phyloP scores from a whole-genome alignment of 140 eudicot species.

The Stevia rebaudiana region DNA sequence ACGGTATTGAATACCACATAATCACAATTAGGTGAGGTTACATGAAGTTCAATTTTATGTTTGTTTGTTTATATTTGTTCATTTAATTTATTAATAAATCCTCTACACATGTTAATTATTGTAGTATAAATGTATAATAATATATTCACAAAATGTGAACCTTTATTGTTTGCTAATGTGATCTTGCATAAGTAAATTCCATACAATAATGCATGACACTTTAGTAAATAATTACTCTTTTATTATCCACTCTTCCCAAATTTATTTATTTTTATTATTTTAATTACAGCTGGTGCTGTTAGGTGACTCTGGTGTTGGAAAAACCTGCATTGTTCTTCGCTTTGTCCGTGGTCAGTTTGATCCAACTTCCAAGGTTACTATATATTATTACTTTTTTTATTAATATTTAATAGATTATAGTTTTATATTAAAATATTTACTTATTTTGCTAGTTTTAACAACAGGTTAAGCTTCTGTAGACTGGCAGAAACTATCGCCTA shows the following conservation, averaged over 20 bases:
- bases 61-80: no score
- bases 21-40: background rate
- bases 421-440: background rate
- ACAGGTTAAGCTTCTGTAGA: background rate
- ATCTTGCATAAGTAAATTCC: no score
- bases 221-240: background rate
- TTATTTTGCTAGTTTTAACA: background rate
- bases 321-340: conserved; percentile 97
- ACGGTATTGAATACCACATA: background rate
- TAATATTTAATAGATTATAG: background rate
- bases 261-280: conserved; percentile 10
- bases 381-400: background rate
- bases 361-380: conserved; percentile 85
- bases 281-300: conserved; percentile 79
- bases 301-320: conserved; percentile 99
- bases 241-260: no score
- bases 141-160: no score
- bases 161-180: background rate
- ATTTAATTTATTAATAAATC: no score
- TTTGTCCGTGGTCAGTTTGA: conserved; percentile 99
- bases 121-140: background rate
- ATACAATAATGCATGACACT: background rate
- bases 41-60: background rate
- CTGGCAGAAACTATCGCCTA: background rate
- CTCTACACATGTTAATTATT: background rate